Evolutionary conservation across 495 filamentous ascomycete species (phyloP).

Genomic region (Aspergillus baeticus): DNA sequence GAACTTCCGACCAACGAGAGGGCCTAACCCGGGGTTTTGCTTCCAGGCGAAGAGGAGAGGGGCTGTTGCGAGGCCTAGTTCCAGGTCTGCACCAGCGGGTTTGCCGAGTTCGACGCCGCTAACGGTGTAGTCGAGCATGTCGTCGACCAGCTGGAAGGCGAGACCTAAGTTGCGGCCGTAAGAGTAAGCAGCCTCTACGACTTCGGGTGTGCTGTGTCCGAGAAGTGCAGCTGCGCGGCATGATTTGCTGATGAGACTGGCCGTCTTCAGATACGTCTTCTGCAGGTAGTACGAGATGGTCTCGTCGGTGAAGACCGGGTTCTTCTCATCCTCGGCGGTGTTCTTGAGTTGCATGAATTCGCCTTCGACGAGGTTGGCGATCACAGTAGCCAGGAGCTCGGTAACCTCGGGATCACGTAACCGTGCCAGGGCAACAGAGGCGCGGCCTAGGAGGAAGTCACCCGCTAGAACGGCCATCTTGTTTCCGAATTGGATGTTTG

Average conservation of each 20-base stretch:
- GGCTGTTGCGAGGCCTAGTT: constrained; percentile 93
- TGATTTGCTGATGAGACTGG: constrained; percentile 91
- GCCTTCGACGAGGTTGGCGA: constrained; percentile 95
- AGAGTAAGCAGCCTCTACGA: constrained; percentile 84
- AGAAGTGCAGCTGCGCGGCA: constrained; percentile 88
- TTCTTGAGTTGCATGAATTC: constrained; percentile 99
- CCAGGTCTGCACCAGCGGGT: constrained; percentile 89
- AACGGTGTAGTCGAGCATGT: constrained; percentile 95
- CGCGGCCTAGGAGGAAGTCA: constrained; percentile 89
- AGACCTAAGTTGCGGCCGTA: constrained; percentile 92
- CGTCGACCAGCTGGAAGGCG: constrained; percentile 97
- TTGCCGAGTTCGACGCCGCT: constrained; percentile 84
- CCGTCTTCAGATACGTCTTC: constrained; percentile 97
- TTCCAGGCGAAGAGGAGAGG: constrained; percentile 97
- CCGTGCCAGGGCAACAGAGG: constrained; percentile 89
- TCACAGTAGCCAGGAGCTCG: constrained; percentile 91
- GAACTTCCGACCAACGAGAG: constrained; percentile 91
- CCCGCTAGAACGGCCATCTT: constrained; percentile 98
- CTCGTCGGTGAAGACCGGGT: constrained; percentile 80
- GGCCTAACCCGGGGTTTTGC: constrained; percentile 77
- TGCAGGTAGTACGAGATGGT: constrained; percentile 93
- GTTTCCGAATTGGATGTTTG: constrained; percentile 93
- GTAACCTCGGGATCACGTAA: constrained; percentile 90
- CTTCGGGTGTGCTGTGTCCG: constrained; percentile 70
- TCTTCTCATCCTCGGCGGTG: constrained; percentile 79